Conservation (phyloP, 805 yeast genomes). For the Saccharomycopsis selenospora region DNA sequence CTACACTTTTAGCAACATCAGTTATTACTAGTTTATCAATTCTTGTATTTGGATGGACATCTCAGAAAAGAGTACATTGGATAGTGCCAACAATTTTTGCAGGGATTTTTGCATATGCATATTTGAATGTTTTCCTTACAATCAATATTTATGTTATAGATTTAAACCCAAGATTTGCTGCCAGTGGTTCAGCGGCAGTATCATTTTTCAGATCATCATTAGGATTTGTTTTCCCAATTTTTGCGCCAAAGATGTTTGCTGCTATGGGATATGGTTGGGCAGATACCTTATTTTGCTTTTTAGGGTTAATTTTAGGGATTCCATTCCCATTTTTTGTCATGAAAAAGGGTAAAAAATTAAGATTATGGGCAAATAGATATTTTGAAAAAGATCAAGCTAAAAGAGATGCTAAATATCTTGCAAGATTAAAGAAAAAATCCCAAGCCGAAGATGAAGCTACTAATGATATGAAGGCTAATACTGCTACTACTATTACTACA, state of each 20-base stretch:
- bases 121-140: slow-evolving; percentile 45
- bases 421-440: not conserved
- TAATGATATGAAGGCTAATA: no score
- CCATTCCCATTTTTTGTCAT: slow-evolving; percentile 59
- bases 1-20: slow-evolving; percentile 43
- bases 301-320: slow-evolving; percentile 52
- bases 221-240: slow-evolving; percentile 64
- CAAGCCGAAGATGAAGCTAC: no score
- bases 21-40: slow-evolving; percentile 52
- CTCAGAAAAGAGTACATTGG: slow-evolving; percentile 49
- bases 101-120: slow-evolving; percentile 50
- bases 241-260: slow-evolving; percentile 51
- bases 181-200: slow-evolving; percentile 60
- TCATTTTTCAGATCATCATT: slow-evolving; percentile 58
- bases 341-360: slow-evolving; percentile 47
- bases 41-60: slow-evolving; percentile 69
- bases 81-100: slow-evolving; percentile 57
- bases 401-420: slow-evolving; percentile 32
- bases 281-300: slow-evolving; percentile 51
- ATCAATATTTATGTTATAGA: slow-evolving; percentile 58
- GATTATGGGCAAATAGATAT: slow-evolving; percentile 50
- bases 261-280: slow-evolving; percentile 65
- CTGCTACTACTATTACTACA: no score
- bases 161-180: slow-evolving; percentile 60
- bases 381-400: slow-evolving; percentile 41